These are phyloP conservation scores for fission yeast (Schizosaccharomyces pombe) DNA, from an alignment of 805 yeast genomes.

Conservation along the genomic window DNA sequence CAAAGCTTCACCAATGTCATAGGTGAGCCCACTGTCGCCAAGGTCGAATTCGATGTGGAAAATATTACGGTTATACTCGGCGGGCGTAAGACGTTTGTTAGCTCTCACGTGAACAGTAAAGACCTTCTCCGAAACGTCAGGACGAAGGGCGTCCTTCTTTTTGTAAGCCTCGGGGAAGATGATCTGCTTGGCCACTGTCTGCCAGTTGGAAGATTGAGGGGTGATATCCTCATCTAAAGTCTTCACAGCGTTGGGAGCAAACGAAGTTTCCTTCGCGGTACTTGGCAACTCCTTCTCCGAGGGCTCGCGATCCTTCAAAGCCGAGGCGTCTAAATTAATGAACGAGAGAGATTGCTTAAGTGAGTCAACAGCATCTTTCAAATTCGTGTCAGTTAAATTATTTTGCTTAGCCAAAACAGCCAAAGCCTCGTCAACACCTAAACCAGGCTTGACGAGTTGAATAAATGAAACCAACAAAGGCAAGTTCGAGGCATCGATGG, in stretches of 20 bases:
- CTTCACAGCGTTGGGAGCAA: background rate
- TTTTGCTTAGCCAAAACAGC: background rate
- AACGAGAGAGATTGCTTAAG: background rate
- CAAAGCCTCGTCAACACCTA: background rate
- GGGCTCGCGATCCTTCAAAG: background rate
- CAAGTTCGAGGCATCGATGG: background rate
- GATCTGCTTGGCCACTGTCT: constrained; percentile 42
- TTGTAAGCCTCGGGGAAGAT: constrained; percentile 63
- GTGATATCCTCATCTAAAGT: background rate
- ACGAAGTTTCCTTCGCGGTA: background rate
- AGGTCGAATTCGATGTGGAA: constrained; percentile 90
- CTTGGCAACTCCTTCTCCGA: background rate
- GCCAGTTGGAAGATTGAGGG: constrained; percentile 14
- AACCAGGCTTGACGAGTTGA: background rate
- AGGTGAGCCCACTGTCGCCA: constrained; percentile 70
- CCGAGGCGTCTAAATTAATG: background rate
- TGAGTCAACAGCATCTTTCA: background rate
- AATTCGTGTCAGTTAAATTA: background rate
- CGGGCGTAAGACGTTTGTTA: constrained; percentile 76
- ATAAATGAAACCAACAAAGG: background rate
- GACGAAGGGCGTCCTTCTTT: constrained; percentile 41
- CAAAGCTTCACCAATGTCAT: constrained; percentile 88
- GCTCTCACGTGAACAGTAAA: constrained; percentile 75
- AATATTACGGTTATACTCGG: constrained; percentile 73
- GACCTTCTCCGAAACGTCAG: constrained; percentile 69